Conservation (phyloP, 1,284 basidiomycete genomes). For the Amylostereum areolatum region DNA sequence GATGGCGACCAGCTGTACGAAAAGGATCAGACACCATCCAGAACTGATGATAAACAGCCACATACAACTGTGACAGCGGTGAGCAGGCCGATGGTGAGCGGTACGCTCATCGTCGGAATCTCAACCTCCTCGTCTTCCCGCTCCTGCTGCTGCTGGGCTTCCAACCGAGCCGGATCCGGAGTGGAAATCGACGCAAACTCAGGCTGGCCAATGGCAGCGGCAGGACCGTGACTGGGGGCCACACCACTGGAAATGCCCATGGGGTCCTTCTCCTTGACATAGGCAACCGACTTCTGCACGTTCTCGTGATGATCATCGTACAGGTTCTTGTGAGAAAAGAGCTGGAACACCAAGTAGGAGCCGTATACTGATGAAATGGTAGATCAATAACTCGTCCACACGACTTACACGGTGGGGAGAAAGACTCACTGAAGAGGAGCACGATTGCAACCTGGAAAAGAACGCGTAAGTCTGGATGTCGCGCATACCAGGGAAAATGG, state of each 20-base stretch:
- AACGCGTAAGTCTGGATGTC: slow-evolving; percentile 9
- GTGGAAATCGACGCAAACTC: slow-evolving; percentile 3
- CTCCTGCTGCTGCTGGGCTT: slow-evolving; percentile 4
- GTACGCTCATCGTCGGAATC: slow-evolving; percentile 49
- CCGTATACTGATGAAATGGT: slow-evolving; percentile 46
- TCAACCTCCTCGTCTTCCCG: slow-evolving; percentile 40
- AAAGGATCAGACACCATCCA: background rate
- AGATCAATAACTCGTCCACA: slow-evolving; percentile 6
- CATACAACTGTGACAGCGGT: slow-evolving; percentile 59
- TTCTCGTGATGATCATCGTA: slow-evolving; percentile 48
- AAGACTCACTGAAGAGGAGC: slow-evolving; percentile 63
- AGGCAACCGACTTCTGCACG: slow-evolving; percentile 11
- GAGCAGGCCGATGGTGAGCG: slow-evolving; percentile 49
- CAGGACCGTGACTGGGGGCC: no score
- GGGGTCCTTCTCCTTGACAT: background rate
- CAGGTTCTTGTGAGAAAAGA: slow-evolving; percentile 76
- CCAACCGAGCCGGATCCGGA: slow-evolving; percentile 2
- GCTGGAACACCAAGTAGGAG: slow-evolving; percentile 78
- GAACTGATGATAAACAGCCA: slow-evolving; percentile 4
- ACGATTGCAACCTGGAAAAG: slow-evolving; percentile 62
- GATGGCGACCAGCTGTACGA: slow-evolving; percentile 57
- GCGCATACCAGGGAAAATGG: background rate
- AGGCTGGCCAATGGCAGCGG: background rate
- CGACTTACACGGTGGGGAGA: background rate
- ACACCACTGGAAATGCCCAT: background rate